Conservation (phyloP, 1,284 basidiomycete species). For the Malassezia pachydermatis region DNA sequence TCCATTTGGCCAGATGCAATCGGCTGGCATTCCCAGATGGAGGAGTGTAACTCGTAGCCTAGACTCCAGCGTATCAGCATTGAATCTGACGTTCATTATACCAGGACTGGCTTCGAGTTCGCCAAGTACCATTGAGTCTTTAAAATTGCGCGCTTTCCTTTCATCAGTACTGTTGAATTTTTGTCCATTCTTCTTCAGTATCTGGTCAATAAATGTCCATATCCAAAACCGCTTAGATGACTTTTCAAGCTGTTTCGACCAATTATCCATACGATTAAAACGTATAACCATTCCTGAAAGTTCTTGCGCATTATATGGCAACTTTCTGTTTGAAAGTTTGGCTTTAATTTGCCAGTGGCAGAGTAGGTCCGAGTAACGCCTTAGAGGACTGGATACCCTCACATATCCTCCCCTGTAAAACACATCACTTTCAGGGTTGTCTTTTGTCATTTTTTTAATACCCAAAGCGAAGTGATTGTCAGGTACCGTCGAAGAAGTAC, state of each 20-base stretch:
- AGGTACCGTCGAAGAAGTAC: constrained; percentile 46
- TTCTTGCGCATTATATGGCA: constrained; percentile 3
- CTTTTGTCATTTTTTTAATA: constrained; percentile 51
- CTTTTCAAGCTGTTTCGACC: constrained; percentile 20
- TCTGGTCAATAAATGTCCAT: constrained; percentile 14
- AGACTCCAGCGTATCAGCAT: constrained; percentile 11
- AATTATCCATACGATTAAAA: constrained; percentile 25
- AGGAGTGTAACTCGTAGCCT: constrained; percentile 21
- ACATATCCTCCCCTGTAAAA: constrained; percentile 53
- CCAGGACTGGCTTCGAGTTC: constrained; percentile 15
- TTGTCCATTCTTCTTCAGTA: constrained; percentile 8
- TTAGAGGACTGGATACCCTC: constrained; percentile 75
- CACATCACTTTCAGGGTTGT: constrained; percentile 9
- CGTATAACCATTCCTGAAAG: constrained; percentile 6
- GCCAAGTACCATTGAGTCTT: too few species aligned
- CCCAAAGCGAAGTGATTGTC: constrained; percentile 64
- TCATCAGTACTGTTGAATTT: too few species aligned
- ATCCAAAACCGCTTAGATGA: constrained; percentile 24
- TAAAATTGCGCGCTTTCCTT: too few species aligned
- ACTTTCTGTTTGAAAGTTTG: constrained; percentile 50
- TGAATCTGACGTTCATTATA: constrained; percentile 22
- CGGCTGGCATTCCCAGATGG: constrained; percentile 1
- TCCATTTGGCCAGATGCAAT: constrained; percentile 8
- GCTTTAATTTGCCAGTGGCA: constrained; percentile 90
- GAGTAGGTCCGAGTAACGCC: constrained; percentile 73